Evolutionary conservation across 306 rosid species (phyloP).

Genomic region (Echinosophora koreensis): DNA sequence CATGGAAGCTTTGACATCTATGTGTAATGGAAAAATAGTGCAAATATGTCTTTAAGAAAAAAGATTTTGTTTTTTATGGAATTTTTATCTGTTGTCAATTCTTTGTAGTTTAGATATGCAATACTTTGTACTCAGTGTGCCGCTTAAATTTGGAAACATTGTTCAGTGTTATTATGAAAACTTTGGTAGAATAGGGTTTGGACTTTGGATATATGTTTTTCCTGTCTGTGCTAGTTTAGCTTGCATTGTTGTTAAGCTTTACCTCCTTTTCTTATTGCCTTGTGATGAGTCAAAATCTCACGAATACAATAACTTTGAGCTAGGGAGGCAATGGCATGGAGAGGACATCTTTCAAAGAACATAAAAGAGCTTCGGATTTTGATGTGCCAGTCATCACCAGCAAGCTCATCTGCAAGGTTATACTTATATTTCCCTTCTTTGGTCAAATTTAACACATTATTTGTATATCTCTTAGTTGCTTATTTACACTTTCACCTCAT

Average conservation of each 20-base stretch:
- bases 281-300: constrained; percentile 38
- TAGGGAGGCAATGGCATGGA: constrained; percentile 82
- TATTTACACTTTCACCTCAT: not conserved
- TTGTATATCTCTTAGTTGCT: not conserved
- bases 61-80: not conserved
- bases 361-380: constrained; percentile 90
- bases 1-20: not conserved
- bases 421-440: constrained; percentile 29
- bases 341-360: constrained; percentile 74
- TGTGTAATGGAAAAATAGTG: constrained; percentile 1
- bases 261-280: constrained; percentile 1
- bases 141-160: constrained; percentile 2
- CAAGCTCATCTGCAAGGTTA: constrained; percentile 87
- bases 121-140: not conserved
- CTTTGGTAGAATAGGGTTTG: not conserved
- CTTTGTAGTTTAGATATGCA: constrained; percentile 1
- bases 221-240: not conserved
- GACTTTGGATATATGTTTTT: constrained; percentile 13
- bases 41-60: not conserved
- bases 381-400: constrained; percentile 91
- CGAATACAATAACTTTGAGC: constrained; percentile 33
- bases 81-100: not conserved
- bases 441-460: not conserved
- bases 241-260: not conserved
- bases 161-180: constrained; percentile 6